These are phyloP conservation scores for Theobroma grandiflorum DNA, from an alignment of 441 rosid species.

Conservation along the genomic window DNA sequence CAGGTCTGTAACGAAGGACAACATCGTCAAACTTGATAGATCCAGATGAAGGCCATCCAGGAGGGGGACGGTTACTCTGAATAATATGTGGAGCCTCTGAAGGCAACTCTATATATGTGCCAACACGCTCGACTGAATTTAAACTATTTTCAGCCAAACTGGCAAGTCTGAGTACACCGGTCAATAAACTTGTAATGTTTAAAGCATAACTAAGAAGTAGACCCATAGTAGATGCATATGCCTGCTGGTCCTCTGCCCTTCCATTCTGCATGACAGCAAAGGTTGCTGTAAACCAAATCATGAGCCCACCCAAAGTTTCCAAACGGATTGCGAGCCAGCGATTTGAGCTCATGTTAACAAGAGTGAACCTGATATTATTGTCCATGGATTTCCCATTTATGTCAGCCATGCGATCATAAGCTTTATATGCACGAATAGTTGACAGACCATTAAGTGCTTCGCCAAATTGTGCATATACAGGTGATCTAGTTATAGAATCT, in stretches of 20 bases:
- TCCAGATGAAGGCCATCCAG: conserved; percentile 96
- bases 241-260: conserved; percentile 74
- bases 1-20: conserved; percentile 86
- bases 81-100: conserved; percentile 82
- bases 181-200: conserved; percentile 79
- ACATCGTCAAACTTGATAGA: conserved; percentile 84
- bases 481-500: conserved; percentile 88
- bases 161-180: conserved; percentile 84
- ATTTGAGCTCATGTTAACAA: conserved; percentile 73
- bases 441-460: conserved; percentile 92
- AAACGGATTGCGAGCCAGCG: conserved; percentile 96
- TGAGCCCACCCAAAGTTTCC: conserved; percentile 89
- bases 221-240: conserved; percentile 94
- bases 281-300: conserved; percentile 96
- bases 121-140: conserved; percentile 91
- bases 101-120: conserved; percentile 80
- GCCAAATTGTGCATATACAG: conserved; percentile 94
- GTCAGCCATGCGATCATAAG: conserved; percentile 86
- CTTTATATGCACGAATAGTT: conserved; percentile 90
- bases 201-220: conserved; percentile 91
- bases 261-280: conserved; percentile 94
- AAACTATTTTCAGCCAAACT: conserved; percentile 92
- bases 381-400: conserved; percentile 91
- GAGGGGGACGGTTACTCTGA: conserved; percentile 85
- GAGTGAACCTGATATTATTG: conserved; percentile 82